Percentiles rank a stretch among this genome's conserved stretches.
Evolutionary conservation across 805 yeast genomes (phyloP).

Genomic region (Myxozyma sirexii): DNA sequence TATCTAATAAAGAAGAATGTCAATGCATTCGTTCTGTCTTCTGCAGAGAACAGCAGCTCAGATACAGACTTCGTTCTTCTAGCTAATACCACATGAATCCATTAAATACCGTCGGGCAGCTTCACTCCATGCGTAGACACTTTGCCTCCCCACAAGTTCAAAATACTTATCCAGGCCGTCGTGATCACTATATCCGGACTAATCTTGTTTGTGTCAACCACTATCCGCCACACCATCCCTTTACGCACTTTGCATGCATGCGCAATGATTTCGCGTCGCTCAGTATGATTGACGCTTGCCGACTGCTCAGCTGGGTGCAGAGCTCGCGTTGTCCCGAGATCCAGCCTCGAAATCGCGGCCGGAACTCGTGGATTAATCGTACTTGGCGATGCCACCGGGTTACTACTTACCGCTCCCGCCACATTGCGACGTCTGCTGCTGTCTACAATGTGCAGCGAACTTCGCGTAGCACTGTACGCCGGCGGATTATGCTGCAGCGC

Average conservation of each 20-base stretch:
- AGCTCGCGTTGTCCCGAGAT: no score
- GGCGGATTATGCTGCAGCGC: not conserved
- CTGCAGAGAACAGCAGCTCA: not conserved
- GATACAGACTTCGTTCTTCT: not conserved
- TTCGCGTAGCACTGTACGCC: not conserved
- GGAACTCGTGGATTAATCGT: no score
- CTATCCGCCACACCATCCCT: conserved; percentile 30
- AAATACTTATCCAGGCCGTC: conserved; percentile 34
- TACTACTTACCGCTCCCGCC: not conserved
- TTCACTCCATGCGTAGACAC: conserved; percentile 13
- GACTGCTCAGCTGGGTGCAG: not conserved
- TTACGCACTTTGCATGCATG: conserved; percentile 24
- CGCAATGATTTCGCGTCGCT: conserved; percentile 22
- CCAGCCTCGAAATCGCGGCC: no score
- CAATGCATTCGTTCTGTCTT: conserved; percentile 2
- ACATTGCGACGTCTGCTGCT: not conserved
- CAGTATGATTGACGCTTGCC: not conserved
- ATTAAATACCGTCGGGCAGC: conserved; percentile 16
- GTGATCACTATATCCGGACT: conserved; percentile 31
- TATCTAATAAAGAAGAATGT: not conserved
- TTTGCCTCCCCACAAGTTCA: conserved; percentile 23
- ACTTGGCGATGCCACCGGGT: no score
- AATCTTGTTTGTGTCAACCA: conserved; percentile 22
- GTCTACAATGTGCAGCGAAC: not conserved
- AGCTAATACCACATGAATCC: not conserved